Percentiles rank a stretch among this genome's conserved stretches.
phyloP scores from a whole-genome alignment of 164 flowering plant species.

The Hamamelis virginiana region DNA sequence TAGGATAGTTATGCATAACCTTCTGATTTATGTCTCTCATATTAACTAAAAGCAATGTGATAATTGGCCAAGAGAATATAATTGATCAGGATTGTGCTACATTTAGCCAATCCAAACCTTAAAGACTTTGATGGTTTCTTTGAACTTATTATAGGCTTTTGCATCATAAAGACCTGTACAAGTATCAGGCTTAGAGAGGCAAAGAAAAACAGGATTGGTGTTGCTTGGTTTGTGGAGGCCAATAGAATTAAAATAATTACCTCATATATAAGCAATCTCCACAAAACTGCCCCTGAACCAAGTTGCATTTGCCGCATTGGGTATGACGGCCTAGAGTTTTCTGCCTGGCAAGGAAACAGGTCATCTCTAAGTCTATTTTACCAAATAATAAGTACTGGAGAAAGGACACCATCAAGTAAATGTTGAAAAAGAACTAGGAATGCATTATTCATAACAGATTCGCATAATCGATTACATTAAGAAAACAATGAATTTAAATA shows the following conservation, averaged over 20 bases:
- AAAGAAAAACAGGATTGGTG: not conserved
- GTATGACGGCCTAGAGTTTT: conserved; percentile 27
- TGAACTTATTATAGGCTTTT: no score
- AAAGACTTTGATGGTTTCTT: not conserved
- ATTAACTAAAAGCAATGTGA: no score
- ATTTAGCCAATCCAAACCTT: no score
- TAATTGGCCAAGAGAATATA: no score
- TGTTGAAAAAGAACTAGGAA: not conserved
- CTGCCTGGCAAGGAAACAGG: conserved; percentile 28
- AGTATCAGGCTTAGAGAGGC: conserved; percentile 3
- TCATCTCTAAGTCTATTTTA: not conserved
- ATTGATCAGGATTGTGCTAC: no score
- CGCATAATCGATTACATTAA: not conserved
- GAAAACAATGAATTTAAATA: not conserved
- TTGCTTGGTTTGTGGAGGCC: not conserved
- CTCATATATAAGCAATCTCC: conserved; percentile 22
- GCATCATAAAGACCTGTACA: not conserved
- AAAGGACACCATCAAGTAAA: not conserved
- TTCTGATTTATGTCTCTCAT: no score
- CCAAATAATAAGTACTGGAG: not conserved
- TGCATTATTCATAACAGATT: not conserved
- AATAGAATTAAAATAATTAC: not conserved
- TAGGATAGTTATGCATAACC: no score
- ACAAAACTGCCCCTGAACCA: conserved; percentile 14
- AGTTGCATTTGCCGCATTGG: conserved; percentile 8